Conservation (phyloP, 2,329 filamentous ascomycete genomes). For the Fusarium penzigii region DNA sequence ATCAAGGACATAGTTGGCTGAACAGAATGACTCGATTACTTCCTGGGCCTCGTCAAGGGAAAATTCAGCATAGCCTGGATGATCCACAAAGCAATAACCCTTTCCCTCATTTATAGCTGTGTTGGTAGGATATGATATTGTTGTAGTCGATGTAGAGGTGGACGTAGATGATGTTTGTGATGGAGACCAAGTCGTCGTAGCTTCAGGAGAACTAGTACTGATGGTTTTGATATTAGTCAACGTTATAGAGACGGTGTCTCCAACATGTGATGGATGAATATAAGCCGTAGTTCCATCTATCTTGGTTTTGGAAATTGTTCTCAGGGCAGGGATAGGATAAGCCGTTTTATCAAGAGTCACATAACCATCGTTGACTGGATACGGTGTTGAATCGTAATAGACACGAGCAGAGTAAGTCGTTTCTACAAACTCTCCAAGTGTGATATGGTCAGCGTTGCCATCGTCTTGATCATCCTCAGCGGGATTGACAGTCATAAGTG, state of each 20-base stretch:
- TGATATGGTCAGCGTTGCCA: neutral
- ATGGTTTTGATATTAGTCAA: neutral
- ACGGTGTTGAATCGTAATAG: neutral
- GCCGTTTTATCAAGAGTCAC: conserved; percentile 9
- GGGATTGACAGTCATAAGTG: neutral
- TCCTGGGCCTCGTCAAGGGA: neutral
- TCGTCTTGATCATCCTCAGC: neutral
- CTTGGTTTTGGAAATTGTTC: conserved; percentile 3
- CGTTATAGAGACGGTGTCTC: neutral
- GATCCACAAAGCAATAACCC: conserved; percentile 4
- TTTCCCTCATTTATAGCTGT: conserved; percentile 2
- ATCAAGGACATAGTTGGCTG: conserved; percentile 7
- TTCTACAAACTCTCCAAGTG: neutral
- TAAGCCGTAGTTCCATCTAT: neutral
- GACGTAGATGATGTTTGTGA: neutral
- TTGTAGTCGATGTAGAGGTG: neutral
- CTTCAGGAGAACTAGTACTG: neutral
- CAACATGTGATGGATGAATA: neutral
- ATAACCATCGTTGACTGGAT: conserved; percentile 6
- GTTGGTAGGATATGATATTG: conserved; percentile 7
- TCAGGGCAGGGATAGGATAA: neutral
- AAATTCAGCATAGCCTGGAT: conserved; percentile 3
- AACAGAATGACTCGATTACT: conserved; percentile 9
- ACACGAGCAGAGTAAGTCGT: conserved; percentile 6
- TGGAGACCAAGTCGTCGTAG: conserved; percentile 5